Conservation (phyloP, 2,329 filamentous ascomycete species). For the Nigrograna mackinnonii region DNA sequence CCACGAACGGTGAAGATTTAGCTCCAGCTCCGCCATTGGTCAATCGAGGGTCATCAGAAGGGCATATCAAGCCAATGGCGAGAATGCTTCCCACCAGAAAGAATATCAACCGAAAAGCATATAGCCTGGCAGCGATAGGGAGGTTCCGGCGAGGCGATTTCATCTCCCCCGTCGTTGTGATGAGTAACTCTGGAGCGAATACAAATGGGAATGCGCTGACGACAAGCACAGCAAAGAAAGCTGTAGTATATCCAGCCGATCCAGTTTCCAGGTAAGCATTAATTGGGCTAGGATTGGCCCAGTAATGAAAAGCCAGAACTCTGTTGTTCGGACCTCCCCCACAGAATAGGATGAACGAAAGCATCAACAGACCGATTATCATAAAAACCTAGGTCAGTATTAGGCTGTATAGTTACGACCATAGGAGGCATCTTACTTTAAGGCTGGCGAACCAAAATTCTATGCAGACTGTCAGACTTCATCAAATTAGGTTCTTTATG, state of each 20-base stretch:
- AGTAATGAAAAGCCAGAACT: background rate
- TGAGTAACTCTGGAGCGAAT: background rate
- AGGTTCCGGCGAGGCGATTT: background rate
- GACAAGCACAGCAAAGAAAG: background rate
- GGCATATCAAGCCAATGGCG: background rate
- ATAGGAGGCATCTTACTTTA: too few species aligned
- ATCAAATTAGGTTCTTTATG: too few species aligned
- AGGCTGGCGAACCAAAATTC: background rate
- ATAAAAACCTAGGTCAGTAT: too few species aligned
- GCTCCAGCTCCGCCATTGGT: background rate
- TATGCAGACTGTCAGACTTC: too few species aligned
- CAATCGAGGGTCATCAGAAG: background rate
- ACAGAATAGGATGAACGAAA: background rate
- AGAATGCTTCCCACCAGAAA: background rate
- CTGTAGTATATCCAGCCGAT: background rate
- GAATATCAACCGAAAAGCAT: background rate
- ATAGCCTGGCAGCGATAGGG: background rate
- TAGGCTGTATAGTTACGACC: too few species aligned
- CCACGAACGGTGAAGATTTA: slow-evolving; percentile 64
- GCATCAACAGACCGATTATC: background rate
- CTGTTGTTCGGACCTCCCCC: background rate
- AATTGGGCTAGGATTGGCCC: background rate
- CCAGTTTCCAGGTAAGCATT: background rate
- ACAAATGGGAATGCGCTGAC: background rate
- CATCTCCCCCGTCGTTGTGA: background rate